Evolutionary conservation across 805 yeast species (phyloP).

Genomic region (Ogataea nakhonphanomensis): DNA sequence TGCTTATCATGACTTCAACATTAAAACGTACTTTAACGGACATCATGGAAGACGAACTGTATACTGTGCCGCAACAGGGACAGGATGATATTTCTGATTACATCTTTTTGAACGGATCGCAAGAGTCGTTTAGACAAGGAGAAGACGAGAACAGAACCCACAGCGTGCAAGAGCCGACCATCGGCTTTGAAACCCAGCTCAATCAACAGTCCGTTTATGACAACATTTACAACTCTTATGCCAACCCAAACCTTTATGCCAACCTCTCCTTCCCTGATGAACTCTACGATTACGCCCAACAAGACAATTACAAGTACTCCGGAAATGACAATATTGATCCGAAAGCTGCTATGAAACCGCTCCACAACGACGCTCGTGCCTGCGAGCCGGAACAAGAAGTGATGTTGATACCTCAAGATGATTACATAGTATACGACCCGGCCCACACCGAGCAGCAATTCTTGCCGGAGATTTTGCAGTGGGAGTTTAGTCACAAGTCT

Average conservation of each 20-base stretch:
- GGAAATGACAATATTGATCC: conserved; percentile 15
- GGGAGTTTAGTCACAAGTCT: conserved; percentile 26
- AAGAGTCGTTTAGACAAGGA: conserved; percentile 20
- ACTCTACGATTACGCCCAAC: conserved; percentile 17
- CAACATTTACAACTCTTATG: conserved; percentile 28
- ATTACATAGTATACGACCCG: conserved; percentile 25
- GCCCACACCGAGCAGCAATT: conserved; percentile 24
- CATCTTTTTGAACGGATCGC: conserved; percentile 26
- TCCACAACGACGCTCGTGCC: conserved; percentile 2
- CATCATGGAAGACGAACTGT: conserved; percentile 32
- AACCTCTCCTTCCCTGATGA: conserved; percentile 27
- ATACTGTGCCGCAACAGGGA: conserved; percentile 21
- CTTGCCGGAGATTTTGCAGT: conserved; percentile 27
- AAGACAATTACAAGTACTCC: conserved; percentile 2
- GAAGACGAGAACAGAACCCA: conserved; percentile 14
- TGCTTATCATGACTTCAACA: conserved; percentile 28
- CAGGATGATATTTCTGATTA: conserved; percentile 25
- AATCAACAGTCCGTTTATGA: conserved; percentile 12
- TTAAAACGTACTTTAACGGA: conserved; percentile 32
- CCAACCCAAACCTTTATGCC: conserved; percentile 28
- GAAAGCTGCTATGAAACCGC: conserved; percentile 11
- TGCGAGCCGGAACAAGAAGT: conserved; percentile 24
- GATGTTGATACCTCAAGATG: conserved; percentile 31
- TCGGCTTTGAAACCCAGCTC: conserved; percentile 2
- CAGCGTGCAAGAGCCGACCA: conserved; percentile 6